Evolutionary conservation across 257 asterid species (phyloP).

Genomic region (Phtheirospermum japonicum): DNA sequence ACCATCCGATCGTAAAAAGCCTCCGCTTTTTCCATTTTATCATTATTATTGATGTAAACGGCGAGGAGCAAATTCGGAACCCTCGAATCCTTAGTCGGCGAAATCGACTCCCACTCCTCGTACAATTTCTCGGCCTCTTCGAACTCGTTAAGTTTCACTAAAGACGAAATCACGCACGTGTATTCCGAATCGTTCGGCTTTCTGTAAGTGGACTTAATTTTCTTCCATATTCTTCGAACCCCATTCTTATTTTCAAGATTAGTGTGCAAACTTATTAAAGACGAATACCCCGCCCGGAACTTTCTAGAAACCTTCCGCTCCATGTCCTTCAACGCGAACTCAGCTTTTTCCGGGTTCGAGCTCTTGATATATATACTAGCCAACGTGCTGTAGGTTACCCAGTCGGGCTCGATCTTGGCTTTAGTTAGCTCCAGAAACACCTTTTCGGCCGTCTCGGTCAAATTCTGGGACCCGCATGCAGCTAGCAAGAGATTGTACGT

Average conservation of each 20-base stretch:
- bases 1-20: slow-evolving; percentile 52
- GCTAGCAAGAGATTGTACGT: slow-evolving; percentile 79
- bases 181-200: slow-evolving; percentile 77
- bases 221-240: slow-evolving; percentile 68
- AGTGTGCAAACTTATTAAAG: slow-evolving; percentile 76
- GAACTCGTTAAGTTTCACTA: slow-evolving; percentile 56
- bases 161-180: slow-evolving; percentile 67
- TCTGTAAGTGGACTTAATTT: slow-evolving; percentile 58
- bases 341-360: slow-evolving; percentile 70
- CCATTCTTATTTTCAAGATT: slow-evolving; percentile 51
- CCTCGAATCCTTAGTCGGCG: slow-evolving; percentile 73
- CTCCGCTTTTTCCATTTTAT: slow-evolving; percentile 67
- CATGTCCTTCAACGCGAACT: slow-evolving; percentile 66
- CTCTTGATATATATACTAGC: slow-evolving; percentile 71
- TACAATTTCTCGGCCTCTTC: slow-evolving; percentile 73
- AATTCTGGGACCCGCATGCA: slow-evolving; percentile 62
- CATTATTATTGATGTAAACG: slow-evolving; percentile 49
- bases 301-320: slow-evolving; percentile 64
- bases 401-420: slow-evolving; percentile 72
- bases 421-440: slow-evolving; percentile 55
- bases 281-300: slow-evolving; percentile 61
- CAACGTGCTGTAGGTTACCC: slow-evolving; percentile 93
- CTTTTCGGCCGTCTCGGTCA: slow-evolving; percentile 64
- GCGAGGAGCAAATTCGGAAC: slow-evolving; percentile 84
- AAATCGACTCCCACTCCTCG: slow-evolving; percentile 78